These are phyloP conservation scores for Cladosporium cucumerinum DNA, from an alignment of 2,329 filamentous ascomycete genomes.

Conservation along the genomic window DNA sequence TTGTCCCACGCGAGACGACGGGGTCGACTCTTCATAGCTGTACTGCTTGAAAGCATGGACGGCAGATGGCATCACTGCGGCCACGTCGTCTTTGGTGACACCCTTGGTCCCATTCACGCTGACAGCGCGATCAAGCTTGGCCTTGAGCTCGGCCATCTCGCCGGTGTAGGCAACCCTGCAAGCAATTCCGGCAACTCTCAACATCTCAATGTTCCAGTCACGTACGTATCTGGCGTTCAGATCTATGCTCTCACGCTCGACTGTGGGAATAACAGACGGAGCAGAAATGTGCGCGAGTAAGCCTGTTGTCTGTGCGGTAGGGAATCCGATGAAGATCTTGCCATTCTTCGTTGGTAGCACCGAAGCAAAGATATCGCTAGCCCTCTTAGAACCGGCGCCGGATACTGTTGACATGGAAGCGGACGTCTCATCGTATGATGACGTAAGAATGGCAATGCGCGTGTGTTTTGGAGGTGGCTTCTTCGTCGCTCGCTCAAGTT, in stretches of 20 bases:
- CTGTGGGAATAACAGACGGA: conserved; percentile 92
- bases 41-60: conserved; percentile 84
- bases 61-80: conserved; percentile 70
- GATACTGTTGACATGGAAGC: conserved; percentile 58
- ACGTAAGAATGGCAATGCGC: conserved; percentile 81
- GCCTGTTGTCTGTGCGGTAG: conserved; percentile 94
- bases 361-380: conserved; percentile 79
- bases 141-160: conserved; percentile 76
- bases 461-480: conserved; percentile 90
- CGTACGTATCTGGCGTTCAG: conserved; percentile 92
- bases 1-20: conserved; percentile 75
- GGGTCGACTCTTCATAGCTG: conserved; percentile 84
- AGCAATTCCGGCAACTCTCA: conserved; percentile 85
- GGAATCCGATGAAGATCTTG: conserved; percentile 94
- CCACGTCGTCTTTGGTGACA: conserved; percentile 61
- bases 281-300: conserved; percentile 92
- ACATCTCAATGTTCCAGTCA: conserved; percentile 91
- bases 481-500: conserved; percentile 93
- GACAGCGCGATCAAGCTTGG: conserved; percentile 42
- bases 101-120: conserved; percentile 35
- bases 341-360: conserved; percentile 87
- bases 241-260: conserved; percentile 95
- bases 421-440: conserved; percentile 78
- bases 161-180: conserved; percentile 82
- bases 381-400: conserved; percentile 51